phyloP scores from a whole-genome alignment of 2,329 filamentous ascomycete genomes.

The Escovopsis sp. region DNA sequence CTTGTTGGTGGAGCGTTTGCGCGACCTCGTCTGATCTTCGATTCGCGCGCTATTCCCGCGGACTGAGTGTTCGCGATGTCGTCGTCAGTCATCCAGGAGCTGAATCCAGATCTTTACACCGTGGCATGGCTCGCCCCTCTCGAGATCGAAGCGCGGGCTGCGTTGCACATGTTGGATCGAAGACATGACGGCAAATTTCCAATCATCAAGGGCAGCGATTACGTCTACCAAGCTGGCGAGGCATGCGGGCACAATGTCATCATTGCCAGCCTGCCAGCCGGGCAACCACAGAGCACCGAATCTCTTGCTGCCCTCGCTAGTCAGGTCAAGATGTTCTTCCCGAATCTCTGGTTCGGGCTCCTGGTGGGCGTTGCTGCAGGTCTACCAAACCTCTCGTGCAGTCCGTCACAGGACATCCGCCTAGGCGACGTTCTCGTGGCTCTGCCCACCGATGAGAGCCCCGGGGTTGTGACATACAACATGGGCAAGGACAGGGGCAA shows the following conservation, averaged over 20 bases:
- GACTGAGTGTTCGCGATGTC: too few relatives aligned
- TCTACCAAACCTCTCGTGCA: conserved; percentile 14
- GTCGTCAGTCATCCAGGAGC: neutral
- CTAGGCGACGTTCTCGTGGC: conserved; percentile 22
- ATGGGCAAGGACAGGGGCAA: conserved; percentile 18
- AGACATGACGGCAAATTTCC: conserved; percentile 18
- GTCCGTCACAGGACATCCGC: conserved; percentile 18
- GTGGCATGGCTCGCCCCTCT: conserved; percentile 24
- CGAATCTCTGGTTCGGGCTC: conserved; percentile 23
- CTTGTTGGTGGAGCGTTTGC: too few relatives aligned
- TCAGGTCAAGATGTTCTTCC: conserved; percentile 21
- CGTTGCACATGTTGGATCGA: conserved; percentile 19
- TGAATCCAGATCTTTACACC: conserved; percentile 13
- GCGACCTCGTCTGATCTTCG: too few relatives aligned
- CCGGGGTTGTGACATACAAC: conserved; percentile 17
- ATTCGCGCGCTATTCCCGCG: too few relatives aligned
- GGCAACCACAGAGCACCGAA: conserved; percentile 19
- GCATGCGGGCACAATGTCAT: conserved; percentile 22
- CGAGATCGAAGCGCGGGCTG: conserved; percentile 21
- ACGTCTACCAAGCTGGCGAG: conserved; percentile 20
- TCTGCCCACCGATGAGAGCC: conserved; percentile 10
- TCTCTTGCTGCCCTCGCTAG: conserved; percentile 19
- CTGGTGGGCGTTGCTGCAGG: conserved; percentile 23
- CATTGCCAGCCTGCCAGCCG: conserved; percentile 19
- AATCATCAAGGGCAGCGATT: conserved; percentile 18